These are phyloP conservation scores for Passiflora organensis DNA, from an alignment of 345 rosid genomes.

Conservation along the genomic window DNA sequence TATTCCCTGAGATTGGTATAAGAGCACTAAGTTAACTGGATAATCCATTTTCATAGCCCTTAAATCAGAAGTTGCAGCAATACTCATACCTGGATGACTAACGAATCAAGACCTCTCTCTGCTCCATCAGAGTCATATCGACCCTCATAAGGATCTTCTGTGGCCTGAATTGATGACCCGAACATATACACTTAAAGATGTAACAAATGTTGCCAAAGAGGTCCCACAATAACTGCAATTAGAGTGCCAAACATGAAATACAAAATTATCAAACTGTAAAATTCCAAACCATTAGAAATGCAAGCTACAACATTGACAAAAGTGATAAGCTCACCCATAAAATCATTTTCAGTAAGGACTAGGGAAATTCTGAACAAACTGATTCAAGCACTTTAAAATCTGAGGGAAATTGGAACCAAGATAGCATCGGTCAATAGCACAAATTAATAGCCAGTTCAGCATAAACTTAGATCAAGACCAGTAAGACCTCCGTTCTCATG, in stretches of 20 bases:
- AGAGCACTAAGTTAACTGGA: too few relatives aligned
- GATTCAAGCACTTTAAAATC: constrained; percentile 91
- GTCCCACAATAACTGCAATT: constrained; percentile 64
- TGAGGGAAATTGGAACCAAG: constrained; percentile 20
- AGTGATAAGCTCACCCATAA: constrained; percentile 48
- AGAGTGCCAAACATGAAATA: constrained; percentile 8
- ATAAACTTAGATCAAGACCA: constrained; percentile 8
- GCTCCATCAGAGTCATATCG: constrained; percentile 93
- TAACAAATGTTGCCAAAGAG: constrained; percentile 87
- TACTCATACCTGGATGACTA: constrained; percentile 66
- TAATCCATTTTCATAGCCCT: too few relatives aligned
- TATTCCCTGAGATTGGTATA: too few relatives aligned
- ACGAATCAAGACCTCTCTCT: constrained; percentile 88
- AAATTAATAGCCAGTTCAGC: constrained; percentile 3
- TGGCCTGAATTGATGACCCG: constrained; percentile 71
- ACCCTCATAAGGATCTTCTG: constrained; percentile 68
- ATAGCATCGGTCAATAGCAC: background rate
- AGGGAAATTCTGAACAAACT: constrained; percentile 80
- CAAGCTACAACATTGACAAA: background rate
- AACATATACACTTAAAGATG: constrained; percentile 64
- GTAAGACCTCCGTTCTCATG: constrained; percentile 79
- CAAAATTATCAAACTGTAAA: constrained; percentile 8
- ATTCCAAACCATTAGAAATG: background rate
- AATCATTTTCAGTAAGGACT: constrained; percentile 58
- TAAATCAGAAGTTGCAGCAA: background rate